phyloP scores from a whole-genome alignment of 2,329 filamentous ascomycete species.

The Paracorniculantispora psalliotae region DNA sequence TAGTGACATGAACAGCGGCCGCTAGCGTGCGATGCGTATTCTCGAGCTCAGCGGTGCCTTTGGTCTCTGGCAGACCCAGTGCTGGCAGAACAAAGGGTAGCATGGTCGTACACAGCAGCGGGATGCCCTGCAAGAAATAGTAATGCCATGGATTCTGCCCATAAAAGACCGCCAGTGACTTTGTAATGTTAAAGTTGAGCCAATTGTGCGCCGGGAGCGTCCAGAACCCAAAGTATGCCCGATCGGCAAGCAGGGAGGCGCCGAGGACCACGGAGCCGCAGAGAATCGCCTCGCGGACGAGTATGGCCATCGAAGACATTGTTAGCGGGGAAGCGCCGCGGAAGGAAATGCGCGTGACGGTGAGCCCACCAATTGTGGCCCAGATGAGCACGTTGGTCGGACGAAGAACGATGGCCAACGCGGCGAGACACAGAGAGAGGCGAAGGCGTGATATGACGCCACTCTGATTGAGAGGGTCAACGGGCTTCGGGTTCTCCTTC shows the following conservation, averaged over 20 bases:
- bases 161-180: slow-evolving; percentile 88
- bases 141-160: slow-evolving; percentile 88
- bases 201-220: slow-evolving; percentile 84
- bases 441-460: slow-evolving; percentile 34
- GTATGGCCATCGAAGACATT: slow-evolving; percentile 39
- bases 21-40: slow-evolving; percentile 38
- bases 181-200: slow-evolving; percentile 83
- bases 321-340: slow-evolving; percentile 37
- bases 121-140: slow-evolving; percentile 85
- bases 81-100: slow-evolving; percentile 70
- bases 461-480: slow-evolving; percentile 16
- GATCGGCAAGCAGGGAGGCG: slow-evolving; percentile 64
- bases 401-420: slow-evolving; percentile 75
- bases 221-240: slow-evolving; percentile 77
- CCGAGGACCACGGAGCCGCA: slow-evolving; percentile 60
- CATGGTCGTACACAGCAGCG: slow-evolving; percentile 76
- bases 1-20: slow-evolving; percentile 53
- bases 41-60: slow-evolving; percentile 29
- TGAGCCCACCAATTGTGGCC: slow-evolving; percentile 53
- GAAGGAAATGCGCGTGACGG: slow-evolving; percentile 39
- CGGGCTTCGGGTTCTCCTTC: slow-evolving; percentile 36
- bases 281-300: slow-evolving; percentile 59
- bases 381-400: slow-evolving; percentile 89
- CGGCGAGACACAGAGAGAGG: slow-evolving; percentile 68
- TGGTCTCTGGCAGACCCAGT: slow-evolving; percentile 47